Evolutionary conservation across 2,329 filamentous ascomycete species (phyloP).

Genomic region (Pseudopithomyces maydicus): DNA sequence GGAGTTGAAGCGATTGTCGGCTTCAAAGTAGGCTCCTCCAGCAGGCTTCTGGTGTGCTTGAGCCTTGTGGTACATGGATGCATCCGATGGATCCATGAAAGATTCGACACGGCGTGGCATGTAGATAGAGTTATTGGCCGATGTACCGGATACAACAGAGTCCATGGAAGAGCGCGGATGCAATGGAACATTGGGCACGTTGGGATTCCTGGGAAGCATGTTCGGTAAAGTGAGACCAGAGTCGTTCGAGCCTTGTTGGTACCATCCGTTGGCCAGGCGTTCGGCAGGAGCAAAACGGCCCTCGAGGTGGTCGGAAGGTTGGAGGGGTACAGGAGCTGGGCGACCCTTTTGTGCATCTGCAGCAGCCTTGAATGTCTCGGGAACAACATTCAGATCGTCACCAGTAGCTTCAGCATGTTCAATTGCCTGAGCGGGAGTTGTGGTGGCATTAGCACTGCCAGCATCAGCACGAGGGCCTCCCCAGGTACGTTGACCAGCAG

Average conservation of each 20-base stretch:
- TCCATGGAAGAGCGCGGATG: conserved; percentile 69
- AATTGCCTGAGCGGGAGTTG: conserved; percentile 80
- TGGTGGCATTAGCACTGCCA: conserved; percentile 74
- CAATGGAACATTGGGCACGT: conserved; percentile 52
- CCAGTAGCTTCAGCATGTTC: conserved; percentile 78
- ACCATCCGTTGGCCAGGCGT: conserved; percentile 70
- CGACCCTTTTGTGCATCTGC: conserved; percentile 58
- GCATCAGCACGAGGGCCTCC: conserved; percentile 91
- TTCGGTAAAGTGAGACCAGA: conserved; percentile 64
- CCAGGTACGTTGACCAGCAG: conserved; percentile 92
- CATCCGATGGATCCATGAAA: conserved; percentile 79
- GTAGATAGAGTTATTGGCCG: conserved; percentile 65
- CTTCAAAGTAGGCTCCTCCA: conserved; percentile 50
- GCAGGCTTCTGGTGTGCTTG: conserved; percentile 56
- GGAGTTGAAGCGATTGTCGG: conserved; percentile 27
- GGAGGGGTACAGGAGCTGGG: conserved; percentile 63
- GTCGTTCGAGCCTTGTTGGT: conserved; percentile 68
- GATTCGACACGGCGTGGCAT: conserved; percentile 72
- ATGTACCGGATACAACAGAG: conserved; percentile 65
- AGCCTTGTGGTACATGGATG: conserved; percentile 72
- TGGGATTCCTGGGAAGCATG: conserved; percentile 51
- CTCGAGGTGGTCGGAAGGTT: conserved; percentile 75
- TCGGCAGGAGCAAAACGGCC: conserved; percentile 78
- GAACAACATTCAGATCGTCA: conserved; percentile 87
- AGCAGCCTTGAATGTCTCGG: conserved; percentile 75